phyloP scores from a whole-genome alignment of 805 yeast genomes.

The Sugiyamaella boreocaroliniensis region DNA sequence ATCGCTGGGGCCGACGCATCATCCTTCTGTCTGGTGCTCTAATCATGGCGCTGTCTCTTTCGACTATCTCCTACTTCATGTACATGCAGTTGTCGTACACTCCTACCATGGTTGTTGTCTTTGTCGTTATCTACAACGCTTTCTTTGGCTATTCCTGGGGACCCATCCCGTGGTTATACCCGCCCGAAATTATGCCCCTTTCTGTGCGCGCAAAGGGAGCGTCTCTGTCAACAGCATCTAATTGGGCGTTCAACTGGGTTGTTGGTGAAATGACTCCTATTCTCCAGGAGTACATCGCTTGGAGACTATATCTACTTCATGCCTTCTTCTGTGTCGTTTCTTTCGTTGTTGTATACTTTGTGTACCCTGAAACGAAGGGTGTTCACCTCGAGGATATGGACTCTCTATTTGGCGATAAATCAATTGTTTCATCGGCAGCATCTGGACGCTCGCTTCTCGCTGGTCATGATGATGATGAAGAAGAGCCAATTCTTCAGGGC shows the following conservation, averaged over 20 bases:
- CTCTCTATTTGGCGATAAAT: constrained; percentile 68
- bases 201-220: constrained; percentile 86
- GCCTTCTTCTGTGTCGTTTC: constrained; percentile 71
- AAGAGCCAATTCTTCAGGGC: constrained; percentile 10
- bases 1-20: constrained; percentile 88
- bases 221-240: constrained; percentile 81
- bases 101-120: constrained; percentile 63
- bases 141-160: constrained; percentile 89
- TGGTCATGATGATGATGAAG: constrained; percentile 12
- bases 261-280: constrained; percentile 92
- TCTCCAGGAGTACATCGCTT: constrained; percentile 63
- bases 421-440: constrained; percentile 14
- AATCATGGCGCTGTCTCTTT: constrained; percentile 68
- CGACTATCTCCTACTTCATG: constrained; percentile 56
- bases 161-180: constrained; percentile 85
- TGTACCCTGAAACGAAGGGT: constrained; percentile 89
- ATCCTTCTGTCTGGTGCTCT: constrained; percentile 71
- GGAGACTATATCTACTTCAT: constrained; percentile 79
- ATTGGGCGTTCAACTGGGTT: constrained; percentile 87
- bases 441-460: constrained; percentile 19
- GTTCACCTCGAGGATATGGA: constrained; percentile 89
- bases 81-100: constrained; percentile 47
- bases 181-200: constrained; percentile 80
- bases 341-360: constrained; percentile 59
- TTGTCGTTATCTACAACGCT: constrained; percentile 75